These are phyloP conservation scores for Annulohypoxylon moriforme DNA, from an alignment of 495 filamentous ascomycete genomes.

Conservation along the genomic window DNA sequence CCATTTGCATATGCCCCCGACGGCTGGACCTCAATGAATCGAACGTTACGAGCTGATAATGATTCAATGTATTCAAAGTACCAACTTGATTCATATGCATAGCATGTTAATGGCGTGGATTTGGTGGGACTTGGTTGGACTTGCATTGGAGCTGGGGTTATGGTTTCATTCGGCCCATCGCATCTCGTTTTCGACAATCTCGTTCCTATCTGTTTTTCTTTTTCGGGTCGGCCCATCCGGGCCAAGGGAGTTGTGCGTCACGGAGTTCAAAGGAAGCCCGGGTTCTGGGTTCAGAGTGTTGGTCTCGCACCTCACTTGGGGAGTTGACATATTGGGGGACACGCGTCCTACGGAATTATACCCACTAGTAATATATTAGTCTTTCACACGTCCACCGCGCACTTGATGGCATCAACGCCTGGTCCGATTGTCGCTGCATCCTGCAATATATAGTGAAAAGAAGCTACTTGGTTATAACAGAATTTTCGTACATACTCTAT, in stretches of 20 bases:
- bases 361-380: slow-evolving; percentile 45
- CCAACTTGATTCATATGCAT: slow-evolving; percentile 29
- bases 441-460: not conserved
- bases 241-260: slow-evolving; percentile 35
- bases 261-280: slow-evolving; percentile 31
- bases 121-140: slow-evolving; percentile 31
- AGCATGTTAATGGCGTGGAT: slow-evolving; percentile 31
- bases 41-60: slow-evolving; percentile 23
- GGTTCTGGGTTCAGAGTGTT: slow-evolving; percentile 33
- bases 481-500: not conserved
- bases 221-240: slow-evolving; percentile 36
- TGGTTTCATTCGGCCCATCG: slow-evolving; percentile 36
- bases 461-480: slow-evolving; percentile 5
- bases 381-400: slow-evolving; percentile 2
- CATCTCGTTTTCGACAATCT: slow-evolving; percentile 30
- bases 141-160: slow-evolving; percentile 26
- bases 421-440: slow-evolving; percentile 21
- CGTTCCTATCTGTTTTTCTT: not conserved
- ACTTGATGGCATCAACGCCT: slow-evolving; percentile 24
- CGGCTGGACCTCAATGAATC: slow-evolving; percentile 20
- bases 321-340: slow-evolving; percentile 38
- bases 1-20: slow-evolving; percentile 26
- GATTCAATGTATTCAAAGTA: slow-evolving; percentile 17
- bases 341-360: slow-evolving; percentile 46
- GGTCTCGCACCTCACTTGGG: slow-evolving; percentile 31